Conservation (phyloP, 257 asterid species). For the Nicotiana knightiana region DNA sequence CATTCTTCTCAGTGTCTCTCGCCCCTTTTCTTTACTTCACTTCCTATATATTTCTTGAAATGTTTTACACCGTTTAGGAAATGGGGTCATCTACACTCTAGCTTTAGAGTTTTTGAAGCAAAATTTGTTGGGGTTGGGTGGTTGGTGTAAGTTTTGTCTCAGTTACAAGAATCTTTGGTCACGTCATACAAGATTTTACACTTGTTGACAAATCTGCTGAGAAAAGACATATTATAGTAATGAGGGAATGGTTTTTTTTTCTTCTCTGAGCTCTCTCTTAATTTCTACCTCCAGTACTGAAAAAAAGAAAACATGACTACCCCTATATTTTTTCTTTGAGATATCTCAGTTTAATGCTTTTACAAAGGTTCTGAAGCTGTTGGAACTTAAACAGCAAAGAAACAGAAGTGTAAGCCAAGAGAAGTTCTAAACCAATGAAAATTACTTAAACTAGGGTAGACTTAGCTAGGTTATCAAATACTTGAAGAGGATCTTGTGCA, state of each 20-base stretch:
- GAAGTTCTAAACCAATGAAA: constrained; percentile 33
- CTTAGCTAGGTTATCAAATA: constrained; percentile 14
- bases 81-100: constrained; percentile 15
- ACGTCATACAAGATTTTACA: constrained; percentile 62
- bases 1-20: neutral
- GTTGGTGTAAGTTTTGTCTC: constrained; percentile 27
- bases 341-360: constrained; percentile 22
- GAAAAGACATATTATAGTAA: constrained; percentile 19
- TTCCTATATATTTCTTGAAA: neutral
- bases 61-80: constrained; percentile 13
- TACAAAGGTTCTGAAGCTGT: constrained; percentile 34
- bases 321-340: constrained; percentile 8
- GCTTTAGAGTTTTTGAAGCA: neutral
- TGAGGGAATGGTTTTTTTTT: neutral
- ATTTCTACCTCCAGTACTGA: constrained; percentile 1
- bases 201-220: constrained; percentile 44
- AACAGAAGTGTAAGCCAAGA: constrained; percentile 25
- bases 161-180: constrained; percentile 61
- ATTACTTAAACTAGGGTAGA: constrained; percentile 3
- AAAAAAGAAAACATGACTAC: neutral
- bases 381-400: constrained; percentile 34
- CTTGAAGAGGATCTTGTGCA: neutral
- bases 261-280: neutral
- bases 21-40: neutral
- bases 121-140: constrained; percentile 8